phyloP scores from a whole-genome alignment of 108 stramenopile species.

The Skeletonema marinoi region DNA sequence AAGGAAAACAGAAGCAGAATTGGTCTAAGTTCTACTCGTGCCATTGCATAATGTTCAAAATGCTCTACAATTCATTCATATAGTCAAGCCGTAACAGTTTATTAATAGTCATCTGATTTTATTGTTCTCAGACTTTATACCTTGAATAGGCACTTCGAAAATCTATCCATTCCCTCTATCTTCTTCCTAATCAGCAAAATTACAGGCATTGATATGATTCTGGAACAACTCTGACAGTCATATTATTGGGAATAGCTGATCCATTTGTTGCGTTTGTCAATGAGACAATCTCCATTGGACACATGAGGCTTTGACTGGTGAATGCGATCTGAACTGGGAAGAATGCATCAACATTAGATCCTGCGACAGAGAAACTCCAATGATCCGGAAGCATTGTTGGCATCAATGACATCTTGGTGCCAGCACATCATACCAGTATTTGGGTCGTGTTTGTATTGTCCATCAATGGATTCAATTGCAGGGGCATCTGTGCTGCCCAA shows the following conservation, averaged over 20 bases:
- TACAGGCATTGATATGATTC: conserved; percentile 77
- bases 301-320: conserved; percentile 87
- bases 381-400: conserved; percentile 80
- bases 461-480: conserved; percentile 87
- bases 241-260: conserved; percentile 78
- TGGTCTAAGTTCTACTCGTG: not conserved
- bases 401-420: conserved; percentile 94
- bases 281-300: conserved; percentile 77
- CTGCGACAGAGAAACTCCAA: conserved; percentile 93
- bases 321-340: conserved; percentile 96
- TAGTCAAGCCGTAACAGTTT: not conserved
- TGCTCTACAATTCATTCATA: not conserved
- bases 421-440: conserved; percentile 91
- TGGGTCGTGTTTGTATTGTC: conserved; percentile 93
- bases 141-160: not conserved
- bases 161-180: not conserved
- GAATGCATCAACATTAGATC: conserved; percentile 87
- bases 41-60: not conserved
- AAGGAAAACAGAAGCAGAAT: not conserved
- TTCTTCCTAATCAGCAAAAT: conserved; percentile 4
- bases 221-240: conserved; percentile 66
- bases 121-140: not conserved
- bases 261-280: conserved; percentile 68
- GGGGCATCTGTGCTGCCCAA: conserved; percentile 89
- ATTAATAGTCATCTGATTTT: not conserved